Conservation (phyloP, 352 stramenopile genomes). For the Blastocystis sp. region DNA sequence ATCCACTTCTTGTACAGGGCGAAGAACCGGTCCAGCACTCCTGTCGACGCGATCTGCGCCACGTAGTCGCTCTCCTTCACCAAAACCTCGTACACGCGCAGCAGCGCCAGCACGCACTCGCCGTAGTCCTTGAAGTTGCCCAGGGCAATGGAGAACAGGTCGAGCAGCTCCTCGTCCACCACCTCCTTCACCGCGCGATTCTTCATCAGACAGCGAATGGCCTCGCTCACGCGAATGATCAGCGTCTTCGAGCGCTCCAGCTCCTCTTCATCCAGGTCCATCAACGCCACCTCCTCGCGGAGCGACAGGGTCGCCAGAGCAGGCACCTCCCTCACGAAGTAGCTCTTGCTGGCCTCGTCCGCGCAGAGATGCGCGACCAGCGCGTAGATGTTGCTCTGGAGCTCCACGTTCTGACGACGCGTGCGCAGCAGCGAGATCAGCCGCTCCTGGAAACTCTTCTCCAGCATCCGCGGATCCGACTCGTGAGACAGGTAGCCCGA, state of each 20-base stretch:
- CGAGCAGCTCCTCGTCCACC: background rate
- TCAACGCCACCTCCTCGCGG: conserved; percentile 14
- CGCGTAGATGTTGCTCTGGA: conserved; percentile 1
- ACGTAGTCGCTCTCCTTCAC: conserved; percentile 40
- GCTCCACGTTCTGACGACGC: conserved; percentile 19
- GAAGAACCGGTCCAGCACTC: background rate
- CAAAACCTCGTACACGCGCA: conserved; percentile 24
- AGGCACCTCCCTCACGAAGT: conserved; percentile 31
- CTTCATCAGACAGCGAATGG: conserved; percentile 27
- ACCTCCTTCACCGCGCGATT: conserved; percentile 1
- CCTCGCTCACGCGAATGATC: conserved; percentile 8
- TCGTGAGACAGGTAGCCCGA: background rate
- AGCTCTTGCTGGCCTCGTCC: background rate
- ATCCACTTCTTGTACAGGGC: conserved; percentile 50
- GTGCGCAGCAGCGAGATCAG: background rate
- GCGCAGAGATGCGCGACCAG: background rate
- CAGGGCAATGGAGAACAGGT: background rate
- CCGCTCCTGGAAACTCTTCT: background rate
- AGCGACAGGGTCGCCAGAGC: background rate
- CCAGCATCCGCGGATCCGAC: background rate
- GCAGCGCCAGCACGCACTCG: background rate
- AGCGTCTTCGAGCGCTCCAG: background rate
- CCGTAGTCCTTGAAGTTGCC: background rate
- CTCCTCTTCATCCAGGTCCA: background rate
- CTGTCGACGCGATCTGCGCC: background rate